phyloP scores from a whole-genome alignment of 2,329 filamentous ascomycete genomes.

The Diaporthe destruens region DNA sequence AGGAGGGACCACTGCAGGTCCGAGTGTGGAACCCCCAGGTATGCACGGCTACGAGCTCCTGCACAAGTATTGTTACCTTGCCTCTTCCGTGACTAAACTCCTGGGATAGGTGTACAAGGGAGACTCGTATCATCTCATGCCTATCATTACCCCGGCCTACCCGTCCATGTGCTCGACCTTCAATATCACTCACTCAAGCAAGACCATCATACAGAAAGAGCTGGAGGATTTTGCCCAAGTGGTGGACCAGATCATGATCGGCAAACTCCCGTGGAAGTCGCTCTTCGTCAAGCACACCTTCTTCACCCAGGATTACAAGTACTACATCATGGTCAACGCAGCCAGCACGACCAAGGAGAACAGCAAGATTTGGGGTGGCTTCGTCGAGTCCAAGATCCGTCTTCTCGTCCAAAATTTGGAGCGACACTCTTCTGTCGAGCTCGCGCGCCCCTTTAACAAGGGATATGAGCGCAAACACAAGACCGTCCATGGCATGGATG shows the following conservation, averaged over 20 bases:
- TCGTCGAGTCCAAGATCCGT: constrained; percentile 93
- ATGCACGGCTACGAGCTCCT: constrained; percentile 46
- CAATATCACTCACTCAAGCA: constrained; percentile 90
- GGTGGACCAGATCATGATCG: constrained; percentile 82
- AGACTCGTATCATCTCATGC: constrained; percentile 93
- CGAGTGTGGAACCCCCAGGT: constrained; percentile 96
- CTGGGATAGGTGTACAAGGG: constrained; percentile 75
- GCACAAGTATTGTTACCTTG: background rate
- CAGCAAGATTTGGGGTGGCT: constrained; percentile 88
- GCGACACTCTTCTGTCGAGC: constrained; percentile 79
- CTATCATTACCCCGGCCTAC: constrained; percentile 97
- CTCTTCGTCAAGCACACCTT: constrained; percentile 92
- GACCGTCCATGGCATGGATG: constrained; percentile 64
- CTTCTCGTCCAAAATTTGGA: constrained; percentile 87
- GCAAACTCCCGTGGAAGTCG: constrained; percentile 85
- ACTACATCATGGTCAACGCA: constrained; percentile 90
- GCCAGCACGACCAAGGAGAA: constrained; percentile 86
- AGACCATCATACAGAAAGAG: constrained; percentile 85
- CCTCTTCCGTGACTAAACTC: constrained; percentile 43
- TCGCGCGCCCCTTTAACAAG: constrained; percentile 94
- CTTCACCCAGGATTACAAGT: constrained; percentile 93
- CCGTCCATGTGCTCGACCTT: constrained; percentile 98
- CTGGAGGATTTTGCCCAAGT: constrained; percentile 82
- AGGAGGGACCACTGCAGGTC: constrained; percentile 83
- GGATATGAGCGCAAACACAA: constrained; percentile 87